These are phyloP conservation scores for Chaetomidium leptoderma DNA, from an alignment of 495 filamentous ascomycete species.

Conservation along the genomic window DNA sequence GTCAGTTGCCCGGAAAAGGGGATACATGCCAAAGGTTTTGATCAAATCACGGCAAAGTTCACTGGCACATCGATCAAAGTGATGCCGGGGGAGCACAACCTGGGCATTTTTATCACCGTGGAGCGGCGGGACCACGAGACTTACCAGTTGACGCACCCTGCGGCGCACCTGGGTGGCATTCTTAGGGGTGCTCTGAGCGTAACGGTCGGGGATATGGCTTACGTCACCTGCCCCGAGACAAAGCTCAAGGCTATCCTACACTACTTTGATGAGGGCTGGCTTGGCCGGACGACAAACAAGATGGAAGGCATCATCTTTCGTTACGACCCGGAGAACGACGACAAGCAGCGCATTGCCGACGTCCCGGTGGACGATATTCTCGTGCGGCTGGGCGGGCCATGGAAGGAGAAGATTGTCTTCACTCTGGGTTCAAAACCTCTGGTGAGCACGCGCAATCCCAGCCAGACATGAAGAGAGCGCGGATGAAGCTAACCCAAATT, in stretches of 20 bases:
- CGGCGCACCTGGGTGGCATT: conserved; percentile 86
- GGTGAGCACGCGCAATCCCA: conserved; percentile 34
- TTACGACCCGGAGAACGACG: conserved; percentile 78
- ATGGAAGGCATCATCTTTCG: conserved; percentile 88
- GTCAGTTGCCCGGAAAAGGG: conserved; percentile 90
- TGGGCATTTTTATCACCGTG: conserved; percentile 90
- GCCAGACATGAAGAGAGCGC: too few species aligned
- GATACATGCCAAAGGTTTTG: conserved; percentile 81
- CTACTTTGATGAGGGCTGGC: conserved; percentile 92
- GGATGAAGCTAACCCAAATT: conserved; percentile 5
- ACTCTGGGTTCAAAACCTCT: conserved; percentile 49
- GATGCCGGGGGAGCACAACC: conserved; percentile 83
- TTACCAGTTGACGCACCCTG: conserved; percentile 91
- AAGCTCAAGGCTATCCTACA: conserved; percentile 85
- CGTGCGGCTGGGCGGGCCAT: conserved; percentile 76
- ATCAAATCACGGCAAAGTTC: conserved; percentile 96
- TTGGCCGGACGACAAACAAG: conserved; percentile 83
- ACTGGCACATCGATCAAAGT: conserved; percentile 93
- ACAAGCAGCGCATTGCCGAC: conserved; percentile 71
- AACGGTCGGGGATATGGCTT: conserved; percentile 82
- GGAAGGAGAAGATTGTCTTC: conserved; percentile 59
- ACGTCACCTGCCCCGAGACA: conserved; percentile 79
- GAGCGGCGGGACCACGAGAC: conserved; percentile 76
- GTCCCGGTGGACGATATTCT: conserved; percentile 79
- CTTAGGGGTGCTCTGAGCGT: conserved; percentile 77